phyloP scores from a whole-genome alignment of 805 yeast genomes.

The Myxozyma sirexii region DNA sequence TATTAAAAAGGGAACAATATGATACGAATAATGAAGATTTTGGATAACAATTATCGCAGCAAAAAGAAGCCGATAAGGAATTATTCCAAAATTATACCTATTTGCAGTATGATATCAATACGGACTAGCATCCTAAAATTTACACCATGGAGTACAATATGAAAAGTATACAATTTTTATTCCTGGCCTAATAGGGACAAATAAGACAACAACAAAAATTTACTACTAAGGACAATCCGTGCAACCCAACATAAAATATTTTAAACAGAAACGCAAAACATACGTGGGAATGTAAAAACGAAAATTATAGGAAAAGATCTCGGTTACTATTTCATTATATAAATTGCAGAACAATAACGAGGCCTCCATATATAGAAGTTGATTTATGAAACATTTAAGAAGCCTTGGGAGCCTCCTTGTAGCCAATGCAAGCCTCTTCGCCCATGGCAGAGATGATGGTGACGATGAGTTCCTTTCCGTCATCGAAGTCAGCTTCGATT shows the following conservation, averaged over 20 bases:
- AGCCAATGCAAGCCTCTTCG: constrained; percentile 98
- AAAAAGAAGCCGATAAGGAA: too few species aligned
- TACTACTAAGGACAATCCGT: constrained; percentile 2
- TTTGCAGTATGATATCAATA: too few species aligned
- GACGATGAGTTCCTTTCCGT: constrained; percentile 95
- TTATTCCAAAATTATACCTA: too few species aligned
- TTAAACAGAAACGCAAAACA: not conserved
- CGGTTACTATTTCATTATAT: not conserved
- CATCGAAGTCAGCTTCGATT: constrained; percentile 91
- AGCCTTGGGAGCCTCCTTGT: constrained; percentile 94
- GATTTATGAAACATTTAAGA: constrained; percentile 15
- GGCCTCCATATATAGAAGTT: not conserved
- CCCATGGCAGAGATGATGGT: constrained; percentile 98
- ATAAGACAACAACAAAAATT: not conserved
- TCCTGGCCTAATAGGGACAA: constrained; percentile 7
- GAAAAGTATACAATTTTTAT: constrained; percentile 10
- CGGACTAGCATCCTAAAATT: too few species aligned
- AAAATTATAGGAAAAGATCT: not conserved
- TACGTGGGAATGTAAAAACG: not conserved
- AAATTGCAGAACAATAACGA: not conserved
- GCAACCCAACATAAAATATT: constrained; percentile 1
- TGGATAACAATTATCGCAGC: too few species aligned
- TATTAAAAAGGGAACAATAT: too few species aligned
- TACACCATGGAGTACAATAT: not conserved
- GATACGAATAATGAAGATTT: too few species aligned